Base-by-base conservation (phyloP, 1,284 basidiomycete genomes). In the Phellinidium pouzarii region DNA sequence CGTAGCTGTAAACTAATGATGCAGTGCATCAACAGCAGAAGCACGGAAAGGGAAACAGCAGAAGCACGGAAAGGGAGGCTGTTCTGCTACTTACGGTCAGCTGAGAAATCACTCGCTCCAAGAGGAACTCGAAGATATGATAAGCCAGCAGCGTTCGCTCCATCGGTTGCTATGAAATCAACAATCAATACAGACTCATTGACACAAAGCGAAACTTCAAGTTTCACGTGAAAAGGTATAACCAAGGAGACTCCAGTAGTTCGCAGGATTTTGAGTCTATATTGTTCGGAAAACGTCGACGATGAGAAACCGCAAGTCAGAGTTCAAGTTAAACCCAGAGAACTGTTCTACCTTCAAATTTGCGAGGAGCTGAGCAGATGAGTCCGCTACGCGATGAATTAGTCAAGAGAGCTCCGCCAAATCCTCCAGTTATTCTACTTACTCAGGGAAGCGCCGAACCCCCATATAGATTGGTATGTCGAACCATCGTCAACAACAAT, bases 41-140 rank as follows among this genome's bases (percentile, higher is more conserved):
- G 9, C 19, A 55, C 25, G 36, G 36, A 44, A 50, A 20, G 45
- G 12, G 29, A 17, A 34, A 50, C 26, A 25, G 37, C 46, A 4
- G 23, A 42, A 42, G 40, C n/a, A n/a, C n/a, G n/a, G n/a, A n/a
- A n/a, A n/a, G n/a, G n/a, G n/a, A n/a, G n/a, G n/a, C n/a, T n/a
- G n/a, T 20, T 26, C 25, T 25, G 27, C 22, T 19, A 56, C 69
- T 51, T 54, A 75, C 76, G 51, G n/a, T 55, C 65, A 9, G 71
- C 65, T 19, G 77, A 78, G 58, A 80, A 79, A 60, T 80, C 78
- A 3, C 75, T 75, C 11, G 78, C 76, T 17, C 78, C 78, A 29
- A 81, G 64, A 0, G 76, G 69, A 20, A 80, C 64, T 9, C 78
- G 71, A 50, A 81, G 64, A 53, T 74, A 76, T 50, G 68, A 76